Evolutionary conservation across 2,329 filamentous ascomycete species (phyloP), one percentile per base, ranked within the genome.

Genomic region (Diaporthe longicolla): DNA sequence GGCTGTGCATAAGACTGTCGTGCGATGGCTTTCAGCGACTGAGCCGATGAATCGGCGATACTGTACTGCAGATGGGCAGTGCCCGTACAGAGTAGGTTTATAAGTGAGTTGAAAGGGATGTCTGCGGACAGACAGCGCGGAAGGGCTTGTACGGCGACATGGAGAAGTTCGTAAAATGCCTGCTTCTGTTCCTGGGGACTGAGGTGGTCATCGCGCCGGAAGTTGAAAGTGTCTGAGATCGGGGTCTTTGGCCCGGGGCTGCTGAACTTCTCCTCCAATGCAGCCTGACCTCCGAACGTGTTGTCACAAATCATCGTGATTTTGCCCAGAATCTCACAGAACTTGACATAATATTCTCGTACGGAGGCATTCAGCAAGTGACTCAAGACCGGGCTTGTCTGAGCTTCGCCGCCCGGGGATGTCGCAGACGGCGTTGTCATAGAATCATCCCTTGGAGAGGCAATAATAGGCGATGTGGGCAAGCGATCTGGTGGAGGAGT

Each of bases 241-340:
- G 97, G 97, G 0, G 97, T 99, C 82, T 98, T 98, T 0, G 97
- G 95, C 0, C 94, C 93, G 11, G 93, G 91, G 59, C 93, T 92
- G 75, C 90, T 94, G 81, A 98, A 98, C 80, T 98, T 98, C 82
- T 99, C 97, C 80, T 99, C 97, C 63, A 98, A 84, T 0, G 95
- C 94, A 43, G 96, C 97, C 84, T 99, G 97, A 0, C 97, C 97
- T 69, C 97, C 97, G 84, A 99, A 99, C 0, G 96, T 94, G 79
- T 98, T 97, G 82, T 99, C 97, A 83, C 97, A 99, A 45, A 98
- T 93, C 58, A 98, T 93, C 2, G 95, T 98, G 72, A 99, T 97
- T 81, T 98, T 97, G 35, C 96, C 97, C 10, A 99, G 86, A 32
- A 99, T 96, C 81, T 98, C 95, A 81, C 96, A 98, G 78, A 99